Evolutionary conservation across 2,329 filamentous ascomycete genomes (phyloP), one percentile per base, ranked within the genome.

Genomic region (Exophiala viscosa): DNA sequence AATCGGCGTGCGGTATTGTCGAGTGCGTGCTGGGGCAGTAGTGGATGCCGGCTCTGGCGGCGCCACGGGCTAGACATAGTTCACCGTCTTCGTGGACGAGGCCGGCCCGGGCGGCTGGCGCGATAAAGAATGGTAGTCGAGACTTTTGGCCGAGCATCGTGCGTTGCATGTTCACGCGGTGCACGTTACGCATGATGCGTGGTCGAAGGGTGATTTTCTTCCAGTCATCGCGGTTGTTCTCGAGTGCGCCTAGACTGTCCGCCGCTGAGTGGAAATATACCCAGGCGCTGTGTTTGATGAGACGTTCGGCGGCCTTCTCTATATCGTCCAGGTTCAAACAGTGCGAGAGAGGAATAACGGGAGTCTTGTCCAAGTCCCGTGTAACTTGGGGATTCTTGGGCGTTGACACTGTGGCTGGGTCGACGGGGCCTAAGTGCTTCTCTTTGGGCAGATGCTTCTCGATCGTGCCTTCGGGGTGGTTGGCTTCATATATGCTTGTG

Each of bases 171-270:
- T 45, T 45, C 31, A 57, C 51, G 13, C 43, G 20, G 6, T 39
- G 11, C 5, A 73, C 73, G 45, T 77, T 68, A 17, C 64, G 59
- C 1, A 78, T 63, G 13, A 77, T 66, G 0, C 75, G 69, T 1
- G 76, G 76, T 1, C 73, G 67, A 41, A 80, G 46, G 8, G 28
- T 11, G 4, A 59, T 20, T 31, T 48, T 47, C 32, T 45, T 42
- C 48, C 51, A 57, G 15, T 62, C 58, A 35, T 58, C 56, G 5
- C 44, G 45, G 20, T 56, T 60, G 47, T 59, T 57, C 11, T 49
- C 42, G 9, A 59, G 45, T 3, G 54, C 20, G 46, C 52, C 17
- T 38, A 58, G 17, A 46, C 51, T 36, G 8, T 54, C 33, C 3
- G 57, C 54, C 8, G 45, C 57, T 1, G 54, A 57, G 14, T 32